Conservation (phyloP, 352 stramenopile species). For the Globisporangium okanoganense region DNA sequence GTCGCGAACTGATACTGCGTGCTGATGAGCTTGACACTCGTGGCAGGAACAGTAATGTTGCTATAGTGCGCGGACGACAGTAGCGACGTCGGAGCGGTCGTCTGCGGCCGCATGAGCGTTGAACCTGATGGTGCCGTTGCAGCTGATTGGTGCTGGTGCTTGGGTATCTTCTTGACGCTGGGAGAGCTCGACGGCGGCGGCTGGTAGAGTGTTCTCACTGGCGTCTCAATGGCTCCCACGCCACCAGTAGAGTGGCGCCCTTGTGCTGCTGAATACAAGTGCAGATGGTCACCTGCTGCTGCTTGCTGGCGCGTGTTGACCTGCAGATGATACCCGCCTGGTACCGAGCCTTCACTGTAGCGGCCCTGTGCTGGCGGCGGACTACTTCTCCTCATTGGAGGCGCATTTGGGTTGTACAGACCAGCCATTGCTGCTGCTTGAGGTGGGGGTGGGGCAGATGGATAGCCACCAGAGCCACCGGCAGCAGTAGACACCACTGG, state of each 20-base stretch:
- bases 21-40: conserved; percentile 55
- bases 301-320: conserved; percentile 13
- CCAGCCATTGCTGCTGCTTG: not conserved
- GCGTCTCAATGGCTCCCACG: not conserved
- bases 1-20: conserved; percentile 57
- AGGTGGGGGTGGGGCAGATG: not conserved
- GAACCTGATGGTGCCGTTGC: not conserved
- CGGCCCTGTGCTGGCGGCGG: conserved; percentile 8
- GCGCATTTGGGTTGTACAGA: conserved; percentile 14
- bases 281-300: not conserved
- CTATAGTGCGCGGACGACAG: conserved; percentile 1
- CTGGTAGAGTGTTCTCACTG: conserved; percentile 14
- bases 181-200: conserved; percentile 15
- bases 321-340: conserved; percentile 12
- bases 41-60: conserved; percentile 18
- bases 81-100: conserved; percentile 1
- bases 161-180: conserved; percentile 12
- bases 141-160: not conserved
- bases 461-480: conserved; percentile 7
- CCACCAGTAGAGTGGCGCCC: conserved; percentile 7
- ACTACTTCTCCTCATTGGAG: conserved; percentile 1
- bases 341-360: conserved; percentile 8
- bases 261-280: not conserved
- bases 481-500: not conserved
- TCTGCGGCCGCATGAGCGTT: conserved; percentile 13